Evolutionary conservation across 1,139 yeast species (phyloP), one percentile per base, ranked within the genome.

Genomic region (Yamadazyma diospyri): DNA sequence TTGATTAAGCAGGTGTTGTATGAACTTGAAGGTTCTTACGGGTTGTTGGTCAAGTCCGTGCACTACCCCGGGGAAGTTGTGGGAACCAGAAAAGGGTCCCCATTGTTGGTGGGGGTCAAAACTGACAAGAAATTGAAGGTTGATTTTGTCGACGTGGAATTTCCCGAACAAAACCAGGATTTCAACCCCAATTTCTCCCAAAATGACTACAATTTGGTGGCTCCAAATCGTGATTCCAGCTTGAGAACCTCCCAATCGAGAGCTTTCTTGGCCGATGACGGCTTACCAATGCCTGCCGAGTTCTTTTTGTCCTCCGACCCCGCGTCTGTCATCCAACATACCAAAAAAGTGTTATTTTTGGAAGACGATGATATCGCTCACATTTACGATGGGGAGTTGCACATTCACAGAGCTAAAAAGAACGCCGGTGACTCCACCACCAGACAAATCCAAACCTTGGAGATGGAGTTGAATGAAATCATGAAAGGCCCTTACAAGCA

Each of bases 321-420:
- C 23, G 86, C 98, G 17, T 89, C 98, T n/a, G 96, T 94, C 34
- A 74, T 94, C 40, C 94, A 89, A 64, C 96, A 94, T 68, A 94
- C 99, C 51, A 89, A 89, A 68, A 92, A 92, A 65, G 98, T 94
- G 23, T 75, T 94, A 50, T 92, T 85, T 64, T 75, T 94, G 54
- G 97, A 92, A 69, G 99, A 94, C 61, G 97, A 94, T 55, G 99
- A 94, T 63, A 88, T 94, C 59, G 99, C 97, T 27, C 99, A 94
- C 60, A 88, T 94, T 48, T 87, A 85, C 60, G 95, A 89, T 54
- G 99, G 99, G 59, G 98, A 92, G 68, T 76, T 94, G 58, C 99
- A 92, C 62, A 94, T 94, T 48, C 98, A 94, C 67, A 83, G 99
- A 61, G 95, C 95, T 39, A 81, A 88, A 59, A 86, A 83, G 57